Base-by-base conservation (phyloP, 202 grass and related monocot species). In the Bolboschoenoplectus hybrid region DNA sequence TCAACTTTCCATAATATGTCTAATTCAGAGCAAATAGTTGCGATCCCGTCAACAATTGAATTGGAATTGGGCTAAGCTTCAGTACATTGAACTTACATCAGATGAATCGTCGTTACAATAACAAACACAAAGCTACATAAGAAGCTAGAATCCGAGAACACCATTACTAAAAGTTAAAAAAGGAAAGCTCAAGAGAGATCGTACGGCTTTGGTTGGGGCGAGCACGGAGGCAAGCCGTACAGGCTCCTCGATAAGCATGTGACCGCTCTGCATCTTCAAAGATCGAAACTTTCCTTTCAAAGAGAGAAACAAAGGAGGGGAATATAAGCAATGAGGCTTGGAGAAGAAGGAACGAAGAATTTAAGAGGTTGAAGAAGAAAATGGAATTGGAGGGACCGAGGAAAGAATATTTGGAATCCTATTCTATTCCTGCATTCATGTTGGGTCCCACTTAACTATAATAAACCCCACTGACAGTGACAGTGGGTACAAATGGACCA, bases 191-290 rank as follows among this genome's bases (percentile, higher is more conserved):
- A 79, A 58, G 34, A 69, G 80, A 26, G 81, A 60, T 86, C 74
- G 89, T 87, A 98, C 93, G 44, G 84, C 63, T 89, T 94, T 96
- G 80, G 87, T 53, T 9, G 91, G 91, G 53, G 82, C 10, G 45
- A 98, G 93, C 71, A 91, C 89, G 80, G 93, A 94, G 26, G 89
- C 91, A 46, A 98, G 91, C 79, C 93, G 91, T 76, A 98, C 16
- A 67, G 90, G 93, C 89, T 96, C 97, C 89, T 98, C 97, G 35
- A 98, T 83, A 71, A 94, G 87, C 97, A 98, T 92, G 83, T 97
- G 89, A 72, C 86, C 90, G 32, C 91, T 89, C 82, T 92, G 93
- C 97, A 98, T 98, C 75, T 87, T 58, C 40, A 56, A 20, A 81
- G 51, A 38, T 87, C 67, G 68, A 60, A 26, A 57, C 19, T 85